phyloP scores from a whole-genome alignment of 2,329 filamentous ascomycete species.

The Epichloe sp. region DNA sequence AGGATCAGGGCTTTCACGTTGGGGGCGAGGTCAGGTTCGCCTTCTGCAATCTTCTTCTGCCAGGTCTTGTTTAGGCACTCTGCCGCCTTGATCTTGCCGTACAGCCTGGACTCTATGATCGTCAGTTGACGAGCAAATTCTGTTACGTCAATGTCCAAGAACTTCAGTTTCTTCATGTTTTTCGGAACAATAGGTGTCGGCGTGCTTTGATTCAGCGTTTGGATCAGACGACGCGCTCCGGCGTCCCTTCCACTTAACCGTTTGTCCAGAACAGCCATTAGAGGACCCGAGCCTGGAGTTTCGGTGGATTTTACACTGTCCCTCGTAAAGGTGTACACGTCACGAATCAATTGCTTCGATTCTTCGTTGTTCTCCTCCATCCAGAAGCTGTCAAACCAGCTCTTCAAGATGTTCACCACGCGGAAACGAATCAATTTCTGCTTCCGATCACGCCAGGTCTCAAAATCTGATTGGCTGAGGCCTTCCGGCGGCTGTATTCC shows the following conservation, averaged over 20 bases:
- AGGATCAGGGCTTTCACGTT: constrained; percentile 95
- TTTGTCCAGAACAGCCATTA: constrained; percentile 82
- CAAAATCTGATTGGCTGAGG: constrained; percentile 60
- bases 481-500: constrained; percentile 83
- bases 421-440: constrained; percentile 93
- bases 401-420: constrained; percentile 95
- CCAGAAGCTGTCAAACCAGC: constrained; percentile 98
- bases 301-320: constrained; percentile 89
- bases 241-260: constrained; percentile 79
- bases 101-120: constrained; percentile 88
- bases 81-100: constrained; percentile 88
- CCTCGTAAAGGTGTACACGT: constrained; percentile 81
- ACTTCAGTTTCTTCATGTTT: constrained; percentile 99
- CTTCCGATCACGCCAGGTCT: constrained; percentile 84
- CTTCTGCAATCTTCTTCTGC: constrained; percentile 84
- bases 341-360: constrained; percentile 71
- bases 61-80: constrained; percentile 98
- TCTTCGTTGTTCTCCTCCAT: constrained; percentile 87
- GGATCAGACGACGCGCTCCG: constrained; percentile 71
- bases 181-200: constrained; percentile 88
- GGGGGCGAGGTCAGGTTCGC: constrained; percentile 71
- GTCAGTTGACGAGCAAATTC: constrained; percentile 97
- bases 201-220: constrained; percentile 70
- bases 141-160: constrained; percentile 87
- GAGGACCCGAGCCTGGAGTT: constrained; percentile 71